Evolutionary conservation across 371 early-diverging fungal genomes (phyloP).

Genomic region (Mucor irregularis): DNA sequence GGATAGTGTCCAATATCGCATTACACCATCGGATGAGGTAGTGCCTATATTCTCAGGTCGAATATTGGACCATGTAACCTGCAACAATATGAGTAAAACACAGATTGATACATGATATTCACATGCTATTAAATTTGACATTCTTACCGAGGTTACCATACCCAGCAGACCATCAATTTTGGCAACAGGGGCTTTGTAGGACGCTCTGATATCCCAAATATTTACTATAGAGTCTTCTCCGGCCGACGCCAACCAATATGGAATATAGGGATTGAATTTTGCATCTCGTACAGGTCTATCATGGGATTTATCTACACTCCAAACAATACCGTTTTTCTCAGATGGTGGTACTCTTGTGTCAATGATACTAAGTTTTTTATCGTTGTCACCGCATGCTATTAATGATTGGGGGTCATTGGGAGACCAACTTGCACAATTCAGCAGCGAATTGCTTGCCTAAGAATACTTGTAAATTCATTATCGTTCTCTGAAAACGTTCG

Average conservation of each 20-base stretch:
- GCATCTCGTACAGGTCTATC: constrained; percentile 55
- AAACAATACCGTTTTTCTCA: constrained; percentile 10
- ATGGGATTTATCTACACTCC: constrained; percentile 34
- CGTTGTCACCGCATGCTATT: constrained; percentile 29
- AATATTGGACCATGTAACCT: constrained; percentile 65
- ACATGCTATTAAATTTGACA: not conserved
- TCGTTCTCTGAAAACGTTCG: too few relatives aligned
- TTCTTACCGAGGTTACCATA: constrained; percentile 44
- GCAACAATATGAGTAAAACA: not conserved
- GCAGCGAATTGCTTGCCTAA: not conserved
- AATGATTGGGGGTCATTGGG: constrained; percentile 32
- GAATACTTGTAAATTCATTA: not conserved
- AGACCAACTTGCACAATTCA: constrained; percentile 39
- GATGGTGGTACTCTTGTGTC: constrained; percentile 21
- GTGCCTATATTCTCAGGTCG: constrained; percentile 60
- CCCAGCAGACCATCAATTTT: constrained; percentile 59
- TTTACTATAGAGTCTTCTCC: constrained; percentile 69
- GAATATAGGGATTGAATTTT: constrained; percentile 74
- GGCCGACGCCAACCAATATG: constrained; percentile 77
- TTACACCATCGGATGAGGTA: constrained; percentile 50
- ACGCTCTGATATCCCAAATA: constrained; percentile 76
- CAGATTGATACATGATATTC: too few relatives aligned
- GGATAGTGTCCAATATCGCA: constrained; percentile 51
- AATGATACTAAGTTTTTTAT: constrained; percentile 21
- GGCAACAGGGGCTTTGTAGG: constrained; percentile 49